Percentiles rank a stretch among this genome's conserved stretches.
These are phyloP conservation scores for Climacium dendroides DNA, from an alignment of 225 moss, liverwort and hornwort genomes.

Conservation along the genomic window DNA sequence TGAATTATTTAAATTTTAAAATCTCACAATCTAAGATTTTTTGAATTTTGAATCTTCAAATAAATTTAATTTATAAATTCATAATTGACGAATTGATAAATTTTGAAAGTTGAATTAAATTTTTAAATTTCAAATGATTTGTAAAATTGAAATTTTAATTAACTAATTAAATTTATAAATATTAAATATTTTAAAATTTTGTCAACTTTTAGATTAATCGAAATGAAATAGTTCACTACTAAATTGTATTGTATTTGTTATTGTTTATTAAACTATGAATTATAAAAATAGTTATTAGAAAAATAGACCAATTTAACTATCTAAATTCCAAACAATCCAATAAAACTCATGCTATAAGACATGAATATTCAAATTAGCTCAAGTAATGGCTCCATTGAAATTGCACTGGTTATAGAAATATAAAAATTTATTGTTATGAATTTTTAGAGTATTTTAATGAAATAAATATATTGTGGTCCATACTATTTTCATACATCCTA, in stretches of 20 bases:
- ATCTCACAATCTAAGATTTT: not conserved
- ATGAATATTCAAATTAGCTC: fast-evolving
- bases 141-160: fast-evolving
- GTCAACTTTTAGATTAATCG: too few species aligned
- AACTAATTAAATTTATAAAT: not conserved
- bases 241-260: not conserved
- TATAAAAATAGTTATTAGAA: not conserved
- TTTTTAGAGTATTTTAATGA: not conserved
- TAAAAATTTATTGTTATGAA: not conserved
- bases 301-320: not conserved
- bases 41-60: not conserved
- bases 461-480: not conserved
- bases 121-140: not conserved
- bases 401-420: not conserved
- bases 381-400: not conserved
- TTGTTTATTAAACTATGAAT: not conserved
- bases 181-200: not conserved
- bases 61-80: too few species aligned
- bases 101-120: not conserved
- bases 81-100: fast-evolving
- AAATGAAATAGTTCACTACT: not conserved
- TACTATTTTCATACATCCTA: not conserved
- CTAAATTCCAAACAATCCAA: too few species aligned
- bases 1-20: not conserved
- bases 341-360: not conserved